phyloP scores from a whole-genome alignment of 768 basidiomycete genomes.

The Favolaschia claudopus region DNA sequence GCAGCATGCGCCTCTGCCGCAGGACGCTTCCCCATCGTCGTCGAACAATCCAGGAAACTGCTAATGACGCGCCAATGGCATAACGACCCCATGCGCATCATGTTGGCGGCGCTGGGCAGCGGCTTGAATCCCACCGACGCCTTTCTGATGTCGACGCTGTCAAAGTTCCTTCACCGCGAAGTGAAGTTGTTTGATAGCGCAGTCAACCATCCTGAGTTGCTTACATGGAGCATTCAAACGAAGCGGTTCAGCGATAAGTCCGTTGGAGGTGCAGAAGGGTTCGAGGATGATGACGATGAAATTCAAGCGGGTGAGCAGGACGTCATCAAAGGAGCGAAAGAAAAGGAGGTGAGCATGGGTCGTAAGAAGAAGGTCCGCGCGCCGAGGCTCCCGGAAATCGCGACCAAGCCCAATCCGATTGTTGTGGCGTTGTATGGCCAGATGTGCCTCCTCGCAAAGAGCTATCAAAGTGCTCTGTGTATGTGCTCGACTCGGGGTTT shows the following conservation, averaged over 20 bases:
- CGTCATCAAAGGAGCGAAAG: no score
- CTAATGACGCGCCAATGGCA: slow-evolving; percentile 83
- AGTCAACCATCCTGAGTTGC: slow-evolving; percentile 63
- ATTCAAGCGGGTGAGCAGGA: slow-evolving; percentile 44
- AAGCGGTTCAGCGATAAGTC: slow-evolving; percentile 55
- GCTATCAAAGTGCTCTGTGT: slow-evolving; percentile 94
- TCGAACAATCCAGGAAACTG: slow-evolving; percentile 81
- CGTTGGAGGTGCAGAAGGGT: slow-evolving; percentile 45
- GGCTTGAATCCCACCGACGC: slow-evolving; percentile 76
- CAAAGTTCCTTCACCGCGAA: slow-evolving; percentile 87
- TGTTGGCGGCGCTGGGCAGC: slow-evolving; percentile 75
- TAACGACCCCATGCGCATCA: slow-evolving; percentile 83
- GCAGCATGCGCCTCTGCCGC: slow-evolving; percentile 79
- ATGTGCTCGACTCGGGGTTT: slow-evolving; percentile 37
- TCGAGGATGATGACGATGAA: slow-evolving; percentile 46
- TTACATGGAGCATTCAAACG: slow-evolving; percentile 67
- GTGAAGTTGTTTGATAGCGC: slow-evolving; percentile 73
- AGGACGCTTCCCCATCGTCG: slow-evolving; percentile 61
- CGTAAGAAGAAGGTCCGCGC: slow-evolving; percentile 4
- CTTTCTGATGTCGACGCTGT: slow-evolving; percentile 79
- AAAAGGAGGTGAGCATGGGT: slow-evolving; percentile 23
- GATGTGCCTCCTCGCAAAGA: slow-evolving; percentile 82
- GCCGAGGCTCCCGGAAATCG: slow-evolving; percentile 48
- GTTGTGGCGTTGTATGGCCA: slow-evolving; percentile 82
- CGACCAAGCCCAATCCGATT: slow-evolving; percentile 76